phyloP scores from a whole-genome alignment of 2,329 filamentous ascomycete genomes.

The Aspergillus sp. region DNA sequence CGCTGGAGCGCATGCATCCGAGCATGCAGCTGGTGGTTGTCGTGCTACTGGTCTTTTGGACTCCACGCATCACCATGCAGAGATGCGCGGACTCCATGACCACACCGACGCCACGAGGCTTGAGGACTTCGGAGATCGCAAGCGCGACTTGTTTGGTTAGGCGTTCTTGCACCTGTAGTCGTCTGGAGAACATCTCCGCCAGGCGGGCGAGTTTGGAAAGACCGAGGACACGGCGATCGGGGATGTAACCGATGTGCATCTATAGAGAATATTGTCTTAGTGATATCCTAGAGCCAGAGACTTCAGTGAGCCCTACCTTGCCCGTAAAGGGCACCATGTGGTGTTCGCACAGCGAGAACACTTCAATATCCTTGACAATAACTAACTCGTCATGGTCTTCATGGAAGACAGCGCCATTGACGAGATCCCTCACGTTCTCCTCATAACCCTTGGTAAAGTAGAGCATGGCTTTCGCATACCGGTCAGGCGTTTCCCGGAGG shows the following conservation, averaged over 20 bases:
- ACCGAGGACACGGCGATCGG: conserved; percentile 84
- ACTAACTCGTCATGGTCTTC: conserved; percentile 97
- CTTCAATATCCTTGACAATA: conserved; percentile 95
- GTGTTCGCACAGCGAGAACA: conserved; percentile 94
- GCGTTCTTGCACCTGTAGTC: conserved; percentile 93
- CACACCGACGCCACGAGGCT: conserved; percentile 91
- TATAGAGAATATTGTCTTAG: conserved; percentile 35
- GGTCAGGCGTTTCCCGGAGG: conserved; percentile 67
- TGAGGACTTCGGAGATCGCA: conserved; percentile 87
- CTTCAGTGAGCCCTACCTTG: conserved; percentile 60
- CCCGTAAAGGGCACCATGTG: conserved; percentile 95
- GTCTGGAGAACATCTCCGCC: conserved; percentile 92
- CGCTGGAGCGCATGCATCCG: conserved; percentile 89
- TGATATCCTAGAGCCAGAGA: not conserved
- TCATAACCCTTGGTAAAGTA: conserved; percentile 97
- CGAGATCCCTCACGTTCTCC: conserved; percentile 85
- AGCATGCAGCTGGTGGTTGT: conserved; percentile 97
- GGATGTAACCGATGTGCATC: conserved; percentile 99
- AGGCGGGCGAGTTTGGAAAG: conserved; percentile 94
- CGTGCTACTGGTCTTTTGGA: conserved; percentile 81
- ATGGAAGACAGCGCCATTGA: conserved; percentile 92
- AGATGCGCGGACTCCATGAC: conserved; percentile 97
- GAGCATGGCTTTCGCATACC: conserved; percentile 93
- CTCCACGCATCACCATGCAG: conserved; percentile 99
- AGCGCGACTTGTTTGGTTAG: conserved; percentile 95